These are phyloP conservation scores for Wilcoxina mikolae DNA, from an alignment of 495 filamentous ascomycete genomes.

Conservation along the genomic window DNA sequence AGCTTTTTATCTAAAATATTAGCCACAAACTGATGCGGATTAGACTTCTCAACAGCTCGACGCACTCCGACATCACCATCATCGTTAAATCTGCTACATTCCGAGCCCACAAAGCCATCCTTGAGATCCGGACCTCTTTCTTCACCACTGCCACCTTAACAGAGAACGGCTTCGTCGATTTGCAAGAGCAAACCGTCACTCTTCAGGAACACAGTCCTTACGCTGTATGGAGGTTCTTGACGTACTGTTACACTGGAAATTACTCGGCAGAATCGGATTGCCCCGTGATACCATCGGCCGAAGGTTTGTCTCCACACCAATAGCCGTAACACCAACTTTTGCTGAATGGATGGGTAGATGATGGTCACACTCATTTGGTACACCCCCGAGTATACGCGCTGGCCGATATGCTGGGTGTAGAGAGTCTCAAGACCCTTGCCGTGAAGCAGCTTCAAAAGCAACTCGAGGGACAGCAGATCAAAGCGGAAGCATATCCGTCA, in stretches of 20 bases:
- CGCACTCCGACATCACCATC: neutral
- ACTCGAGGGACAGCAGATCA: neutral
- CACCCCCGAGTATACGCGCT: neutral
- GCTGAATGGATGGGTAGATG: neutral
- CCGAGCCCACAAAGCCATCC: neutral
- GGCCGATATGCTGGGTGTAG: neutral
- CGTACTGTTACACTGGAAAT: constrained; percentile 1
- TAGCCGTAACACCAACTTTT: neutral
- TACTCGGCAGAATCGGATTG: neutral
- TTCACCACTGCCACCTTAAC: neutral
- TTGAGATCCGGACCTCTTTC: constrained; percentile 1
- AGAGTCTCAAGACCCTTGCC: neutral
- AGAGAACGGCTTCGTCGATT: neutral
- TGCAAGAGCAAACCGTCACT: neutral
- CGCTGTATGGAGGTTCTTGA: neutral
- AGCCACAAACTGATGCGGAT: neutral
- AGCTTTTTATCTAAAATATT: neutral
- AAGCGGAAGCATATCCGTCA: neutral
- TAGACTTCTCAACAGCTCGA: neutral
- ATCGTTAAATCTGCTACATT: neutral
- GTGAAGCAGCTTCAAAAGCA: neutral
- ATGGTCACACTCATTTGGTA: neutral
- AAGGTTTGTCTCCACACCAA: neutral
- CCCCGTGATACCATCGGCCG: neutral
- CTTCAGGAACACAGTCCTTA: neutral